A percentile compares a stretch with the other conserved stretches of the same genome.
Conservation (phyloP, 768 basidiomycete species). For the Suillus placidus region DNA sequence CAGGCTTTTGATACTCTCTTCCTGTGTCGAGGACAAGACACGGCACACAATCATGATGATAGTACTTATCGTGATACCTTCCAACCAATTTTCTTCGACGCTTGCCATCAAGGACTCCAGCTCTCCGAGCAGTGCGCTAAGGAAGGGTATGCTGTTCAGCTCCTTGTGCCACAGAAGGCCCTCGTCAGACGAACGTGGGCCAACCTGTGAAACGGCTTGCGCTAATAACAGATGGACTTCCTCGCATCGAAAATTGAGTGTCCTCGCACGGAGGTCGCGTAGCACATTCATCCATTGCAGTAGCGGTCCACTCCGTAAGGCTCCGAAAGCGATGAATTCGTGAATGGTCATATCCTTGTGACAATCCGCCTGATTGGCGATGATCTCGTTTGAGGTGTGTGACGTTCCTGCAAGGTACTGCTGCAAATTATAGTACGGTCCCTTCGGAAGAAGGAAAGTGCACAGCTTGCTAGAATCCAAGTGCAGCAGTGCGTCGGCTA, state of each 20-base stretch:
- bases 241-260: conserved; percentile 40
- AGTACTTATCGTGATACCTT: conserved; percentile 35
- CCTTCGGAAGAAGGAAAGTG: conserved; percentile 35
- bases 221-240: conserved; percentile 46
- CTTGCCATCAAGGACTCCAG: conserved; percentile 36
- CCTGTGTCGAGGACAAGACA: conserved; percentile 33
- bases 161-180: conserved; percentile 46
- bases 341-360: conserved; percentile 44
- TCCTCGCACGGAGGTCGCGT: conserved; percentile 42
- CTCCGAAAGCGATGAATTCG: conserved; percentile 48
- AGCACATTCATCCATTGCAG: conserved; percentile 57
- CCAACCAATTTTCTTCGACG: conserved; percentile 46
- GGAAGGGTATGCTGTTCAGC: conserved; percentile 36
- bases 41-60: conserved; percentile 39
- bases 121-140: conserved; percentile 39
- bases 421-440: conserved; percentile 39
- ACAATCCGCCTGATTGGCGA: conserved; percentile 47
- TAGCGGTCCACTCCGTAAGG: conserved; percentile 45
- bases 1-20: conserved; percentile 15
- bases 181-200: conserved; percentile 25
- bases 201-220: conserved; percentile 50
- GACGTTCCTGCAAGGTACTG: conserved; percentile 37
- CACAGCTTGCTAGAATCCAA: conserved; percentile 22
- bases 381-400: conserved; percentile 45
- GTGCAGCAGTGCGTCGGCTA: conserved; percentile 12